Evolutionary conservation across 2,329 filamentous ascomycete genomes (phyloP).

Genomic region (Cryphonectria japonica): DNA sequence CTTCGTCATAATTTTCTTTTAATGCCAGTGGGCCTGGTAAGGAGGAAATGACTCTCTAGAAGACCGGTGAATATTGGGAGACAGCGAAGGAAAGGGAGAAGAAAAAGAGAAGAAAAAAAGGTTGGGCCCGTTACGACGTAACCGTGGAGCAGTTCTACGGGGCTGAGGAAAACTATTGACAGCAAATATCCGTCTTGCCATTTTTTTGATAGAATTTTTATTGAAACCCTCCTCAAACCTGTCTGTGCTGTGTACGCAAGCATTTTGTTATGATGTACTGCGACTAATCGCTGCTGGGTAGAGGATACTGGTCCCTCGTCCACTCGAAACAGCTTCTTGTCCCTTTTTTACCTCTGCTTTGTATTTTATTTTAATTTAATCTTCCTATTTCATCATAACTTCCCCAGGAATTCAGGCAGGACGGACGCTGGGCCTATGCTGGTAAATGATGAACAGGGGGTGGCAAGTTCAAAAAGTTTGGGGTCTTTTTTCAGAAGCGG

Average conservation of each 20-base stretch:
- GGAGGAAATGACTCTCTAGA: background rate
- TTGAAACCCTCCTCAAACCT: background rate
- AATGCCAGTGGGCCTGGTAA: background rate
- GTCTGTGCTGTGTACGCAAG: background rate
- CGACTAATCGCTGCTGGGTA: background rate
- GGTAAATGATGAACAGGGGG: slow-evolving; percentile 28
- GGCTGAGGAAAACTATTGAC: background rate
- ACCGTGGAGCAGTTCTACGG: background rate
- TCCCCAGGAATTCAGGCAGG: slow-evolving; percentile 13
- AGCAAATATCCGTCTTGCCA: background rate
- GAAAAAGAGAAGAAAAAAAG: background rate
- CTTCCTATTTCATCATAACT: slow-evolving; percentile 23
- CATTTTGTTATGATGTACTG: background rate
- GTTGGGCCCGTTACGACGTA: background rate
- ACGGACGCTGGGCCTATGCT: background rate
- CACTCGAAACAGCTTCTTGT: background rate
- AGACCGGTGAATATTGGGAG: background rate
- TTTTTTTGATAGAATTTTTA: background rate
- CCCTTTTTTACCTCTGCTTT: background rate
- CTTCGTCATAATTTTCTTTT: background rate
- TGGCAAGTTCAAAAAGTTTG: slow-evolving; percentile 28
- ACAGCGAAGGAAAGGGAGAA: background rate
- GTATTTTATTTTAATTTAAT: slow-evolving; percentile 11
- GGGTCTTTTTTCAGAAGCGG: background rate
- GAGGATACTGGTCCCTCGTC: background rate